Conservation (phyloP, 148 eudicot genomes). For the Fagopyrum esculentum region DNA sequence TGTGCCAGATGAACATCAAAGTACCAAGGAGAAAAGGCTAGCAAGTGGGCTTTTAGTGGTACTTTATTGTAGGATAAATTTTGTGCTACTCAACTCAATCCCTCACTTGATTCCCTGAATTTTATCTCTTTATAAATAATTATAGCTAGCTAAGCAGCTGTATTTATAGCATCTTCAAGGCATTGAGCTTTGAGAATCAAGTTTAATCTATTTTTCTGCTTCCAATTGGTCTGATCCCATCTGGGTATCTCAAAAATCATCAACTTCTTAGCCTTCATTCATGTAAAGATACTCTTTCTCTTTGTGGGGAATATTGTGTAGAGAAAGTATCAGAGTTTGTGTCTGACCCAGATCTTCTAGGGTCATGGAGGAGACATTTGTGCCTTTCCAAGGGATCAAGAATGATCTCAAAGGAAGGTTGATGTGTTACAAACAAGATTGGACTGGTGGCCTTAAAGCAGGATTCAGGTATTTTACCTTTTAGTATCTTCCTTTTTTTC, state of each 20-base stretch:
- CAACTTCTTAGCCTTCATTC: neutral
- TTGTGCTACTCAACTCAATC: neutral
- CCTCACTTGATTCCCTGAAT: neutral
- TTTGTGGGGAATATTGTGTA: no score
- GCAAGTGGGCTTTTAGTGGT: neutral
- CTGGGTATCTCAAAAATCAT: neutral
- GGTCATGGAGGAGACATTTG: constrained; percentile 74
- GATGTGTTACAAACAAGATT: constrained; percentile 76
- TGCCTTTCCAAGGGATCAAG: constrained; percentile 78
- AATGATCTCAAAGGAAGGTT: constrained; percentile 65
- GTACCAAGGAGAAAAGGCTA: neutral
- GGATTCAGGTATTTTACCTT: constrained; percentile 56
- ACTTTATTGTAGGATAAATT: neutral
- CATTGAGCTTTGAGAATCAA: neutral
- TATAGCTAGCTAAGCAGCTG: constrained; percentile 1
- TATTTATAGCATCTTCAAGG: neutral
- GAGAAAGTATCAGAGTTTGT: no score
- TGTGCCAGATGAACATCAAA: constrained; percentile 1
- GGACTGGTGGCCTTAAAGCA: constrained; percentile 75
- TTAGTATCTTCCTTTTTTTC: neutral
- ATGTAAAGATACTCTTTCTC: neutral
- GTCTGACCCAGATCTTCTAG: neutral
- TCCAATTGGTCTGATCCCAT: neutral
- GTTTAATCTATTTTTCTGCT: neutral
- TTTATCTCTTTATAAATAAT: neutral